Evolutionary conservation across 768 basidiomycete genomes (phyloP).

Genomic region (Mycena leptocephala): DNA sequence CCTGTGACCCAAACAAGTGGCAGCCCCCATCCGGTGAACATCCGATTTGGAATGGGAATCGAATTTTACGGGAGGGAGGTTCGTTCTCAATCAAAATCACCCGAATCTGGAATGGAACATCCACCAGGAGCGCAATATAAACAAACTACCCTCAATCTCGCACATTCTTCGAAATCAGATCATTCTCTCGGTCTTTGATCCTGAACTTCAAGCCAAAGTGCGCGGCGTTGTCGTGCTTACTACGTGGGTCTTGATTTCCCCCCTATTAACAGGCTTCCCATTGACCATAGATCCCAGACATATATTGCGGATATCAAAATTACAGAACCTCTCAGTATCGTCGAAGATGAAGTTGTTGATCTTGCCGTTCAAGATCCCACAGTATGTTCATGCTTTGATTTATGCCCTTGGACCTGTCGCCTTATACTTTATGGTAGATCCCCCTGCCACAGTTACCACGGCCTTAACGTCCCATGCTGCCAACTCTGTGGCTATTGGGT

Average conservation of each 20-base stretch:
- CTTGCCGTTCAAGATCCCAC: background rate
- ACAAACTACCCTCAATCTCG: background rate
- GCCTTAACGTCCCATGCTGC: background rate
- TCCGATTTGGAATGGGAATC: conserved; percentile 24
- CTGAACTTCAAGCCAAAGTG: conserved; percentile 9
- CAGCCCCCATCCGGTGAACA: background rate
- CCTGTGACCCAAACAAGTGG: background rate
- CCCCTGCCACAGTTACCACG: background rate
- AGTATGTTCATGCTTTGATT: too few relatives aligned
- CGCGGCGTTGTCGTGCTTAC: conserved; percentile 16
- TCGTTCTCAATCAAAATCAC: background rate
- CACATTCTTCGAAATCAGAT: conserved; percentile 20
- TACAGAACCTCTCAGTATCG: background rate
- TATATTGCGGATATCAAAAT: conserved; percentile 22
- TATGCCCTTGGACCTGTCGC: too few relatives aligned
- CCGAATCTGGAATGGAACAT: background rate
- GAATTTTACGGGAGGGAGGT: conserved; percentile 14
- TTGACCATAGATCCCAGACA: background rate
- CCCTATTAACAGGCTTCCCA: too few relatives aligned
- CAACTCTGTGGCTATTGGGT: conserved; percentile 8
- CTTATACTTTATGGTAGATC: background rate
- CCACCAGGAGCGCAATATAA: background rate
- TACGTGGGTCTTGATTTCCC: background rate
- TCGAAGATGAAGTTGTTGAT: background rate
- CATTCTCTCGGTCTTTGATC: conserved; percentile 15